These are phyloP conservation scores for Tuber brumale DNA, from an alignment of 495 filamentous ascomycete species.

Conservation along the genomic window DNA sequence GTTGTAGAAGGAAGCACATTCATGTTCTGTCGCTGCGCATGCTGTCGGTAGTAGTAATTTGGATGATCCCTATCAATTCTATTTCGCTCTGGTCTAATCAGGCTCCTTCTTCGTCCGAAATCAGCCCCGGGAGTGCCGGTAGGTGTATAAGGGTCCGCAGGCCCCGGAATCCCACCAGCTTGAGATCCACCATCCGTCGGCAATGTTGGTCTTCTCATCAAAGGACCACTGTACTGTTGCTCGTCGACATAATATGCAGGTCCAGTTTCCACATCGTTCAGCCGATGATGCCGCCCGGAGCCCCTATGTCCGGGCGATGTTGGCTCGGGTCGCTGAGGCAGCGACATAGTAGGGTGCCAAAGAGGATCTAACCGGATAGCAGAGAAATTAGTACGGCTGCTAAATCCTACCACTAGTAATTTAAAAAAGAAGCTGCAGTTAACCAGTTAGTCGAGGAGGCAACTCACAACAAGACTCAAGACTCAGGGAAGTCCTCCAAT, in stretches of 20 bases:
- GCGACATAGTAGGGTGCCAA: conserved; percentile 19
- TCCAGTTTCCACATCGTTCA: conserved; percentile 22
- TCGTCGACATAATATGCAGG: conserved; percentile 42
- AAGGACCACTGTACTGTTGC: conserved; percentile 43
- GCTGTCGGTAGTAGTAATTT: conserved; percentile 88
- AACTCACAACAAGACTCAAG: conserved; percentile 18
- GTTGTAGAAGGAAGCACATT: conserved; percentile 79
- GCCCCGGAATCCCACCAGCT: conserved; percentile 40
- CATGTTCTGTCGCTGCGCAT: conserved; percentile 76
- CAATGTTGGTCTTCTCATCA: conserved; percentile 33
- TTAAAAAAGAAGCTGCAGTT: not conserved
- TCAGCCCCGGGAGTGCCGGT: conserved; percentile 44
- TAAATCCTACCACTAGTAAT: conserved; percentile 6
- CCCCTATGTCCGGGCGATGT: conserved; percentile 26
- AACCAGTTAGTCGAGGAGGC: not conserved
- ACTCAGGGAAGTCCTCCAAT: conserved; percentile 28
- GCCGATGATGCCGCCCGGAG: not conserved
- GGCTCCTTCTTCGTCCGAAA: conserved; percentile 65
- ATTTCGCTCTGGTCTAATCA: conserved; percentile 81
- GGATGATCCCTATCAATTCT: conserved; percentile 76
- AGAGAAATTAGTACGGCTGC: conserved; percentile 4
- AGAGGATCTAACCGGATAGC: conserved; percentile 9
- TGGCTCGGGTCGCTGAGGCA: conserved; percentile 30
- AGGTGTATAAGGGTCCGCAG: conserved; percentile 30
- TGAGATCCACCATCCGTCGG: conserved; percentile 43